Evolutionary conservation across 352 stramenopile genomes (phyloP).

Genomic region (Globisporangium paddicum): DNA sequence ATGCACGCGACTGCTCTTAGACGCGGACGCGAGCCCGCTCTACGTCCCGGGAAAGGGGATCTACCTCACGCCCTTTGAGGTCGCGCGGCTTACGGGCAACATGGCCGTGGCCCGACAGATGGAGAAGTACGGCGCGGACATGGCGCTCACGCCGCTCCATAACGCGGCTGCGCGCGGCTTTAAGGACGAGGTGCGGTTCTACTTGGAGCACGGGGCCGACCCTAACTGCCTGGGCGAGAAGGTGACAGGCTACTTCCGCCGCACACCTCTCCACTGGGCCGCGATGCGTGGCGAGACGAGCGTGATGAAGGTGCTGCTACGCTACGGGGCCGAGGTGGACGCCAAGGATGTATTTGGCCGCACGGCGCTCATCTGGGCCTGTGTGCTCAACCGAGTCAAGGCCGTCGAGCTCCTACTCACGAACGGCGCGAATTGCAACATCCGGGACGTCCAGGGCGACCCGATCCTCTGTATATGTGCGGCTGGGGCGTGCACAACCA

Average conservation of each 20-base stretch:
- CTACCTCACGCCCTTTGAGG: conserved; percentile 67
- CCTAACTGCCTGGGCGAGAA: conserved; percentile 68
- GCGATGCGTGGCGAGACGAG: conserved; percentile 65
- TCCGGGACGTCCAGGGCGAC: conserved; percentile 56
- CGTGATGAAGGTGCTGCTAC: conserved; percentile 56
- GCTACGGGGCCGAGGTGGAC: conserved; percentile 52
- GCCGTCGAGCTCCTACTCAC: conserved; percentile 53
- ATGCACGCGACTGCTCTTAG: conserved; percentile 55
- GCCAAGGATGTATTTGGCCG: conserved; percentile 63
- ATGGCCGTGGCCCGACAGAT: conserved; percentile 62
- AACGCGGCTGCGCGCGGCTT: conserved; percentile 51
- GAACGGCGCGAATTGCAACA: conserved; percentile 50
- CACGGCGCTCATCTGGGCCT: conserved; percentile 66
- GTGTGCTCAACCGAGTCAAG: conserved; percentile 60
- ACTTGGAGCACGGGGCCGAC: conserved; percentile 62
- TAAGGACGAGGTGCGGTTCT: conserved; percentile 54
- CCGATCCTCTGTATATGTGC: conserved; percentile 66
- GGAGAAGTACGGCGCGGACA: conserved; percentile 73
- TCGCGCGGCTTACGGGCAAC: conserved; percentile 60
- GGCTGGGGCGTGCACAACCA: conserved; percentile 29
- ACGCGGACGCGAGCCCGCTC: conserved; percentile 67
- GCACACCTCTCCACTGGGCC: conserved; percentile 75
- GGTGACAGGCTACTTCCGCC: conserved; percentile 56
- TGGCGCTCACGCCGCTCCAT: conserved; percentile 74
- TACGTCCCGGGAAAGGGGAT: conserved; percentile 48